Conservation (phyloP, 2,329 filamentous ascomycete genomes). For the Aspergillus transmontanensis region DNA sequence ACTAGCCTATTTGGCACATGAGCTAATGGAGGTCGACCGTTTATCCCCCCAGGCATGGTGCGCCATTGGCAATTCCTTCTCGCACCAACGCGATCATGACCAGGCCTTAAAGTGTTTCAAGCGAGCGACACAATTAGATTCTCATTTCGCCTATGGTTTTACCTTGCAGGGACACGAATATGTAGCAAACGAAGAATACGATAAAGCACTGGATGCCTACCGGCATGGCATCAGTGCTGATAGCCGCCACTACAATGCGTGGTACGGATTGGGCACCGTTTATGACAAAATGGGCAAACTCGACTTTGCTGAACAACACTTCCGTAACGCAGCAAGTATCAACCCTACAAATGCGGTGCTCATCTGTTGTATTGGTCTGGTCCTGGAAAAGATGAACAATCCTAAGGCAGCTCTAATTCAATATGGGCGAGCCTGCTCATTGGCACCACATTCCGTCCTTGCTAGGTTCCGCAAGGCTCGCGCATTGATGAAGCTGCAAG, state of each 20-base stretch:
- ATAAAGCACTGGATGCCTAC: conserved; percentile 88
- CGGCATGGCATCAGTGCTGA: conserved; percentile 84
- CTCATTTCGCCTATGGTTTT: conserved; percentile 91
- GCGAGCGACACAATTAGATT: conserved; percentile 85
- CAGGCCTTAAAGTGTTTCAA: conserved; percentile 94
- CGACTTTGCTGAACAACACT: conserved; percentile 89
- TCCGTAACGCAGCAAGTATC: conserved; percentile 81
- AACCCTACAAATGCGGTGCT: conserved; percentile 93
- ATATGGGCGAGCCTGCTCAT: conserved; percentile 78
- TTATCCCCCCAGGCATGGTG: conserved; percentile 95
- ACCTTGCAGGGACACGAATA: conserved; percentile 96
- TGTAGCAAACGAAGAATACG: conserved; percentile 93
- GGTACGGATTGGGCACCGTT: conserved; percentile 82
- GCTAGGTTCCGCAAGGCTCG: conserved; percentile 93
- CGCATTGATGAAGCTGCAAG: conserved; percentile 74
- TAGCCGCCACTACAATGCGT: conserved; percentile 93
- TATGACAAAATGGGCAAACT: conserved; percentile 90
- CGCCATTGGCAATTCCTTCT: conserved; percentile 91
- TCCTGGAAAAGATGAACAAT: conserved; percentile 86
- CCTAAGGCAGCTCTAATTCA: conserved; percentile 75
- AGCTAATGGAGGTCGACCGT: conserved; percentile 83
- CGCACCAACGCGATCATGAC: conserved; percentile 87
- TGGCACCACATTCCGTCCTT: conserved; percentile 79
- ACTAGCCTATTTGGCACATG: conserved; percentile 87
- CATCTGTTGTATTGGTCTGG: conserved; percentile 87